Conservation (phyloP, 1,139 yeast species). For the Pneumocystis wakefieldiae region DNA sequence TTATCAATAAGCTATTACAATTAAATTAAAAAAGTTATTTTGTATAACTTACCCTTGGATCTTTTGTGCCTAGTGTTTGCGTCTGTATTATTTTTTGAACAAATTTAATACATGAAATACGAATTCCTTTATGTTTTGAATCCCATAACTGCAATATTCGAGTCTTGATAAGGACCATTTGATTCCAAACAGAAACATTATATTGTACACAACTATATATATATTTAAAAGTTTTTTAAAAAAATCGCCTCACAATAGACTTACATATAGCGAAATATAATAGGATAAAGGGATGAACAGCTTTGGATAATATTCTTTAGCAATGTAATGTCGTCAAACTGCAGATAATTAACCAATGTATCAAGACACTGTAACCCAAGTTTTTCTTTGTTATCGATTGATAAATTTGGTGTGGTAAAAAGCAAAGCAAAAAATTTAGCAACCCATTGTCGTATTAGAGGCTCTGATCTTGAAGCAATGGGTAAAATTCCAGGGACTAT, state of each 20-base stretch:
- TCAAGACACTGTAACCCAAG: slow-evolving; percentile 24
- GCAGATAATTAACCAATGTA: slow-evolving; percentile 18
- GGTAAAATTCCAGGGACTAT: slow-evolving; percentile 26
- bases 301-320: slow-evolving; percentile 23
- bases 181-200: slow-evolving; percentile 21
- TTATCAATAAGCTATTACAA: slow-evolving; percentile 15
- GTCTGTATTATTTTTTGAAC: slow-evolving; percentile 55
- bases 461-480: slow-evolving; percentile 24
- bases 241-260: slow-evolving; percentile 1
- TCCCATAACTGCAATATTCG: slow-evolving; percentile 24
- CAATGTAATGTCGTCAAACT: slow-evolving; percentile 19
- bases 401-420: slow-evolving; percentile 22
- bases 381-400: slow-evolving; percentile 18
- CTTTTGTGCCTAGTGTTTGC: slow-evolving; percentile 40
- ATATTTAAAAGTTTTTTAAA: neutral
- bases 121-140: slow-evolving; percentile 27
- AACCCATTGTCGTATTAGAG: slow-evolving; percentile 26
- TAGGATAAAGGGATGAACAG: slow-evolving; percentile 24
- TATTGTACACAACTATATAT: slow-evolving; percentile 19
- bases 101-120: slow-evolving; percentile 56
- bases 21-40: slow-evolving; percentile 9
- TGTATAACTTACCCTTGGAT: slow-evolving; percentile 21
- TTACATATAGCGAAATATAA: slow-evolving; percentile 21
- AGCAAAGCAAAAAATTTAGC: slow-evolving; percentile 28
- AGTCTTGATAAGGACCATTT: slow-evolving; percentile 21